phyloP scores from a whole-genome alignment of 148 eudicot genomes.

The Fagopyrum esculentum region DNA sequence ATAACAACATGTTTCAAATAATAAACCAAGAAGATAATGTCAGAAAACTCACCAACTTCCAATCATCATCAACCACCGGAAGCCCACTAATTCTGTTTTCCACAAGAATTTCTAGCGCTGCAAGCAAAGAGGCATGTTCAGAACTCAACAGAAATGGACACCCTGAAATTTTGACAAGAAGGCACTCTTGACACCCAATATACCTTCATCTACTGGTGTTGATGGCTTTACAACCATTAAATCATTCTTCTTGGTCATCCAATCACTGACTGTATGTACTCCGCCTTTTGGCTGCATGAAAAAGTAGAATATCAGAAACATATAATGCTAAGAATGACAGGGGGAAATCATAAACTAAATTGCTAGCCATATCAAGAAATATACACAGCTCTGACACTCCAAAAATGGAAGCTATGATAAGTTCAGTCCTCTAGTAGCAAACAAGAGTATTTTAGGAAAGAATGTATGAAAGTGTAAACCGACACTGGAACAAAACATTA shows the following conservation, averaged over 20 bases:
- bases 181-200: neutral
- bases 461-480: neutral
- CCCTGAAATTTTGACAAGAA: neutral
- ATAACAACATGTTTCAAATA: neutral
- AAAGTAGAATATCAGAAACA: constrained; percentile 1
- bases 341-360: neutral
- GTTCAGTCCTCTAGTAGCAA: neutral
- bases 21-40: neutral
- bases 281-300: constrained; percentile 50
- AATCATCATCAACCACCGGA: constrained; percentile 63
- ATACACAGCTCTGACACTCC: neutral
- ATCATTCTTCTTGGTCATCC: constrained; percentile 70
- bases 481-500: neutral
- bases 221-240: constrained; percentile 71
- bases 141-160: neutral
- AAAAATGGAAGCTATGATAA: neutral
- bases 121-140: neutral
- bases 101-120: constrained; percentile 44
- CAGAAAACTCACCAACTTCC: constrained; percentile 63
- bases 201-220: constrained; percentile 86
- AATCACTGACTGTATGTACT: constrained; percentile 71
- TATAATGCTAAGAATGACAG: neutral
- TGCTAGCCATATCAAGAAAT: neutral
- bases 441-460: neutral
- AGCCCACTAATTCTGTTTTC: constrained; percentile 62